Conservation (phyloP, 2,329 filamentous ascomycete species). For the Bisporella sp. region DNA sequence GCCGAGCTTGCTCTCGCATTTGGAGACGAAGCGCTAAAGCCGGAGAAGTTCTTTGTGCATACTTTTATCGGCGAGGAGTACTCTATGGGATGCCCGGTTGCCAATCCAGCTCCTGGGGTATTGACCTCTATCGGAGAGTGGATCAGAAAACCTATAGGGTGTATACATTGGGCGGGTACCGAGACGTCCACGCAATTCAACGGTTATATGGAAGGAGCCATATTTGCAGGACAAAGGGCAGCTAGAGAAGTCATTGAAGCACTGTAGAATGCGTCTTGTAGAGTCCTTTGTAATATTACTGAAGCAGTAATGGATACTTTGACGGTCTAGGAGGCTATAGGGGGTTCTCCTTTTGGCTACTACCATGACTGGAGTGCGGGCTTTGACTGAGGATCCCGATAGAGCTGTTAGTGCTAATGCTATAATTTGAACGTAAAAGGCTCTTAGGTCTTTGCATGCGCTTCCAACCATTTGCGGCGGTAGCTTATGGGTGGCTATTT, state of each 20-base stretch:
- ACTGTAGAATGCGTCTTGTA: too few species aligned
- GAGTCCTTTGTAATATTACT: too few species aligned
- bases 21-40: neutral
- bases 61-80: slow-evolving; percentile 12
- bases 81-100: slow-evolving; percentile 26
- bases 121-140: slow-evolving; percentile 16
- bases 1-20: neutral
- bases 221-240: slow-evolving; percentile 35
- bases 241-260: slow-evolving; percentile 31
- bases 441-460: too few species aligned
- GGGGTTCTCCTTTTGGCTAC: too few species aligned
- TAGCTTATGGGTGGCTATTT: too few species aligned
- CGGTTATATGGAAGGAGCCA: slow-evolving; percentile 44
- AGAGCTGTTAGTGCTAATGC: too few species aligned
- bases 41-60: slow-evolving; percentile 1
- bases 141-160: slow-evolving; percentile 27
- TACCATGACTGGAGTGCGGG: too few species aligned
- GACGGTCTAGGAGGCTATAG: too few species aligned
- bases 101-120: slow-evolving; percentile 26
- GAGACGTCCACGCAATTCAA: slow-evolving; percentile 42
- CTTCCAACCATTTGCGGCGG: too few species aligned
- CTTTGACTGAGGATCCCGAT: too few species aligned
- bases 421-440: too few species aligned
- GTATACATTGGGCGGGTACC: slow-evolving; percentile 42
- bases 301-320: too few species aligned